Conservation (phyloP, 2,329 filamentous ascomycete species). For the Hawksworthiomyces lignivorus region DNA sequence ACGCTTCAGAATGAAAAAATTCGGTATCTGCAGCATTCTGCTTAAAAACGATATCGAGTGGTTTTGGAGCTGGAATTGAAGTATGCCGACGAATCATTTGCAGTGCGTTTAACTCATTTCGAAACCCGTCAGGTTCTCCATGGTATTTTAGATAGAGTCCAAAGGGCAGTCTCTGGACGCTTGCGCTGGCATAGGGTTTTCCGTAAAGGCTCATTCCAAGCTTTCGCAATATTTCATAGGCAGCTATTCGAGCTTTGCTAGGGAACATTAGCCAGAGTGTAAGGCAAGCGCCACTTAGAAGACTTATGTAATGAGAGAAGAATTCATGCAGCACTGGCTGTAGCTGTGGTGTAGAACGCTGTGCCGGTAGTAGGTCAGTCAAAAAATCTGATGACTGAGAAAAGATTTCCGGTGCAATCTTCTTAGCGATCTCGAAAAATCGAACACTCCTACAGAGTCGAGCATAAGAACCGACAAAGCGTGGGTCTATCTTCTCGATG, state of each 20-base stretch:
- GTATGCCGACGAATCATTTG: conserved; percentile 19
- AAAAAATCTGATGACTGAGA: too few species aligned
- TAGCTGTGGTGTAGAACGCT: neutral
- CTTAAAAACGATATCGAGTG: conserved; percentile 19
- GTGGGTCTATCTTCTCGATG: conserved; percentile 20
- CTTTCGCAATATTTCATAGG: conserved; percentile 15
- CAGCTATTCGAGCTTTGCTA: conserved; percentile 9
- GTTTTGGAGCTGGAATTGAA: conserved; percentile 18
- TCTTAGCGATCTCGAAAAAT: conserved; percentile 17
- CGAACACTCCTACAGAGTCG: conserved; percentile 20
- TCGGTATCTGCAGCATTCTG: conserved; percentile 1
- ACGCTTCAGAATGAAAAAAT: neutral
- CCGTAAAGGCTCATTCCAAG: conserved; percentile 18
- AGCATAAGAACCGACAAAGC: conserved; percentile 23
- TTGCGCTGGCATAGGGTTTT: neutral
- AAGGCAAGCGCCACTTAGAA: conserved; percentile 6
- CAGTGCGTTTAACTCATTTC: conserved; percentile 25
- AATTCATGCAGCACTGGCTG: neutral
- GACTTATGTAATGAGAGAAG: neutral
- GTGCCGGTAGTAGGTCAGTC: too few species aligned
- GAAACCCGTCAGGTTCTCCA: conserved; percentile 3
- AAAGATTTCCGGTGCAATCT: conserved; percentile 3
- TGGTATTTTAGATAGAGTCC: conserved; percentile 24
- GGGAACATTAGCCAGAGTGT: conserved; percentile 17
- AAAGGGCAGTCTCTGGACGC: conserved; percentile 22